Evolutionary conservation across 2,329 filamentous ascomycete species (phyloP), one percentile per base, ranked within the genome.

Genomic region (Esteya vermicola): DNA sequence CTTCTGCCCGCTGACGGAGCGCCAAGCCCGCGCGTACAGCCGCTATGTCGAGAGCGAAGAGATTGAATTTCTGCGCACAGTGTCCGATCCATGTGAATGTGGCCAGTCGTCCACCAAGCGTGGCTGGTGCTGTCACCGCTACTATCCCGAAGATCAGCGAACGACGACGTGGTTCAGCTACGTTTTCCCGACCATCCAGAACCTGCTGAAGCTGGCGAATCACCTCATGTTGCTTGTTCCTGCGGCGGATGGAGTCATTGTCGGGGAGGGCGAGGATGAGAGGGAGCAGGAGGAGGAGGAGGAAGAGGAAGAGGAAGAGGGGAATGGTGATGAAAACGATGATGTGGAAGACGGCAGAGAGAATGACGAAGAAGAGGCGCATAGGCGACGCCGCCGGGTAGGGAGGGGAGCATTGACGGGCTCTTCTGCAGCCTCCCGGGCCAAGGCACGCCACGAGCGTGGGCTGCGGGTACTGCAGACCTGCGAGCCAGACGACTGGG

Each of bases 181-280:
- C 44, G 82, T 95, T 1, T 98, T 98, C 49, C 88, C 91, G 4
- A 75, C 77, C 39, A 88, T 96, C 49, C 70, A 77, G 16, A 80
- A 76, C 0, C 63, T 96, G 18, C 85, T 93, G 51, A 94, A 94
- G 54, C 65, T 98, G 5, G 78, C 85, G 12, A 96, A 94, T 52
- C 91, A 98, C 55, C 67, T 96, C n/a, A 89, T 82, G 4, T 75
- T 93, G 20, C 67, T 96, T 20, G 77, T 95, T 9, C 91, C 89
- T 0, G 60, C 62, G 19, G 33, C 19, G 4, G 28, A 27, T 3
- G 14, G 23, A 3, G 25, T 18, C 3, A n/a, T n/a, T n/a, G n/a
- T 35, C 3, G 18, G 23, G 1, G 26, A 41, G 6, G 25, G 33
- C n/a, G 28, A 26, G n/a, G 28, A 18, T 4, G 22, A 28, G 2